Percentiles rank a stretch among this genome's conserved stretches.
Conservation (phyloP, 371 early-diverging fungal species). For the Zychaea mexicana region DNA sequence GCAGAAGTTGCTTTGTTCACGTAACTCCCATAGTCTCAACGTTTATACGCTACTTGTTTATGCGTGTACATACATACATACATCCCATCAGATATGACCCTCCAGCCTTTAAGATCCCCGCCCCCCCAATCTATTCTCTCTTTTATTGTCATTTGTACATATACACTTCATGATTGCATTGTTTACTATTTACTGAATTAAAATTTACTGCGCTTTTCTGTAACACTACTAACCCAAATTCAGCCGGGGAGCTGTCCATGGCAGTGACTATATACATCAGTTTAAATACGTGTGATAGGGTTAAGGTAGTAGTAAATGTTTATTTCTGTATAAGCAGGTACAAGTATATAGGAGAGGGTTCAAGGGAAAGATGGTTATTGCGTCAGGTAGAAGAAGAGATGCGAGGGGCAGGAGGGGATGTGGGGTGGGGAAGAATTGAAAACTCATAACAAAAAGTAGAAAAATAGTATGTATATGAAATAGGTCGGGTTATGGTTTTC, state of each 20-base stretch:
- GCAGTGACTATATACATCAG: too few relatives aligned
- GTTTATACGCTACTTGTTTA: background rate
- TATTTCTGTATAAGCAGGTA: background rate
- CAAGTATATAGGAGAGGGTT: background rate
- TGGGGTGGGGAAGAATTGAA: background rate
- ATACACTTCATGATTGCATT: background rate
- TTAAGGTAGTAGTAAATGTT: background rate
- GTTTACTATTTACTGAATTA: background rate
- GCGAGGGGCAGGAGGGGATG: background rate
- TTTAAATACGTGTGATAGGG: too few relatives aligned
- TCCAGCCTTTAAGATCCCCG: too few relatives aligned
- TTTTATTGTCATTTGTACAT: background rate
- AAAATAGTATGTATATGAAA: too few relatives aligned
- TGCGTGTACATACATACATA: background rate
- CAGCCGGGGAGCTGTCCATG: too few relatives aligned
- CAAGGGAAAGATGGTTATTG: too few relatives aligned
- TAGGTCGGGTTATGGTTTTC: too few relatives aligned
- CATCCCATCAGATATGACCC: too few relatives aligned
- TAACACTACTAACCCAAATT: too few relatives aligned
- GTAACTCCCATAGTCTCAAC: background rate
- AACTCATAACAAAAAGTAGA: too few relatives aligned
- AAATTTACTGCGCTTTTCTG: background rate
- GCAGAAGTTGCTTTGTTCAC: background rate
- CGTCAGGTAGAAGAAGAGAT: background rate
- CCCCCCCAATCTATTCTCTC: background rate